phyloP scores from a whole-genome alignment of 768 basidiomycete species.

The Russula sp. region DNA sequence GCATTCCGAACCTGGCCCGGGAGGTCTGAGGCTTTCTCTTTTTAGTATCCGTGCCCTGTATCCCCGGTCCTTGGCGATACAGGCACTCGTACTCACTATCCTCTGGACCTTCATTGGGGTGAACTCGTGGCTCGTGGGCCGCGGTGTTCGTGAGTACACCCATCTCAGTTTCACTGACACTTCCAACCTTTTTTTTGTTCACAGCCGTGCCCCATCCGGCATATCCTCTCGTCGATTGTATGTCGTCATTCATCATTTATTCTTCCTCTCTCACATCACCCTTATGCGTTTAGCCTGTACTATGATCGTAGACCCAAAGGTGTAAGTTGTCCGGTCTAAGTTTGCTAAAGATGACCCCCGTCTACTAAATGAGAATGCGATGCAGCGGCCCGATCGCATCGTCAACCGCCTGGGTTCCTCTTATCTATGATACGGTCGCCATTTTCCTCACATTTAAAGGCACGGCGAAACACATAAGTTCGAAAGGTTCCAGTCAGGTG shows the following conservation, averaged over 20 bases:
- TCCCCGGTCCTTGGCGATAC: constrained; percentile 22
- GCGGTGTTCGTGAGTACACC: constrained; percentile 39
- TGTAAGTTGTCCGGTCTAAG: constrained; percentile 22
- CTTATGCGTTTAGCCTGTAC: constrained; percentile 30
- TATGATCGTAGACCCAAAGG: constrained; percentile 30
- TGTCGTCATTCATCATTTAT: background rate
- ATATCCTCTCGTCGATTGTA: constrained; percentile 3
- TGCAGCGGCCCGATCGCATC: constrained; percentile 27
- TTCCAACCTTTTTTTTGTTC: background rate
- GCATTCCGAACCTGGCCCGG: too few species aligned
- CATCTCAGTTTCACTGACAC: background rate
- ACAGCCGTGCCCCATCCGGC: constrained; percentile 3
- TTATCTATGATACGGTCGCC: constrained; percentile 34
- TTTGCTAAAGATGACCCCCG: background rate
- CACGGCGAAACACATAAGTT: constrained; percentile 19
- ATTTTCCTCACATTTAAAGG: constrained; percentile 30
- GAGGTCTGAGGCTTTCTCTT: background rate
- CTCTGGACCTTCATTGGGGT: constrained; percentile 37
- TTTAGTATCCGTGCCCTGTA: constrained; percentile 30
- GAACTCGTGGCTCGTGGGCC: constrained; percentile 47
- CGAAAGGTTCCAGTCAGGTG: background rate
- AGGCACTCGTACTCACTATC: constrained; percentile 27
- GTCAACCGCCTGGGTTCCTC: constrained; percentile 37
- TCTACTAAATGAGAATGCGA: background rate
- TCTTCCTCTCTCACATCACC: background rate